Percentiles rank a stretch among this genome's conserved stretches.
These are phyloP conservation scores for Pseudophaeomoniella oleicola DNA, from an alignment of 2,329 filamentous ascomycete species.

Conservation along the genomic window DNA sequence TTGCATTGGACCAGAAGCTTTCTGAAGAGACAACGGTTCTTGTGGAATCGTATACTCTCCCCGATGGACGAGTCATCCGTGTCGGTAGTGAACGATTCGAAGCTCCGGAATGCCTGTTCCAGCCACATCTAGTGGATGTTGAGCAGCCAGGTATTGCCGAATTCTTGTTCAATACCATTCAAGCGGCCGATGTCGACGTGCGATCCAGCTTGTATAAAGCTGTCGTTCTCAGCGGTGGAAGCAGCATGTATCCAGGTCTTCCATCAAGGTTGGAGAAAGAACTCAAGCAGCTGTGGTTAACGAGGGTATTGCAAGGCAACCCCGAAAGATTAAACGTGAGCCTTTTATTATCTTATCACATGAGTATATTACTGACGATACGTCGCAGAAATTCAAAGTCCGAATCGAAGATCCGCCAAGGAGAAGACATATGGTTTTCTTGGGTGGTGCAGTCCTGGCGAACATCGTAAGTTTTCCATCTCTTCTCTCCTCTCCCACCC, in stretches of 20 bases:
- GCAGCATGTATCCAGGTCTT: slow-evolving; percentile 96
- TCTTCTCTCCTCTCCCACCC: not conserved
- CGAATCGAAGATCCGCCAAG: slow-evolving; percentile 95
- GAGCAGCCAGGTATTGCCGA: slow-evolving; percentile 95
- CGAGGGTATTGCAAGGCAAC: slow-evolving; percentile 75
- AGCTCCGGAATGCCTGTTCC: slow-evolving; percentile 94
- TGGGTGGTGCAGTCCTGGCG: slow-evolving; percentile 88
- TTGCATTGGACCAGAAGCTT: slow-evolving; percentile 87
- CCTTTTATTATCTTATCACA: slow-evolving; percentile 5
- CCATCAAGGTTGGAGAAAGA: slow-evolving; percentile 95
- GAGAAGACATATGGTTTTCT: slow-evolving; percentile 97
- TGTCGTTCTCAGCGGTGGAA: slow-evolving; percentile 88
- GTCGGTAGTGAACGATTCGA: slow-evolving; percentile 97
- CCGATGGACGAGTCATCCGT: slow-evolving; percentile 88
- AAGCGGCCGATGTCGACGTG: slow-evolving; percentile 88
- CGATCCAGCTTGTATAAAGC: slow-evolving; percentile 90
- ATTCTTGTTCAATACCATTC: slow-evolving; percentile 97
- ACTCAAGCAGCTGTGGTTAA: slow-evolving; percentile 96
- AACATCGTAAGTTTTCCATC: slow-evolving; percentile 45
- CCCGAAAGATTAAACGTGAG: slow-evolving; percentile 69
- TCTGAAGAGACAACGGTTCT: slow-evolving; percentile 95
- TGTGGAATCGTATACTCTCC: slow-evolving; percentile 93
- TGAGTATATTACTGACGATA: not conserved
- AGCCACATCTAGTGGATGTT: slow-evolving; percentile 93
- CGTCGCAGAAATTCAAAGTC: slow-evolving; percentile 87